These are phyloP conservation scores for Acanthochlamys bracteata DNA, from an alignment of 106 monocot species.

Conservation along the genomic window DNA sequence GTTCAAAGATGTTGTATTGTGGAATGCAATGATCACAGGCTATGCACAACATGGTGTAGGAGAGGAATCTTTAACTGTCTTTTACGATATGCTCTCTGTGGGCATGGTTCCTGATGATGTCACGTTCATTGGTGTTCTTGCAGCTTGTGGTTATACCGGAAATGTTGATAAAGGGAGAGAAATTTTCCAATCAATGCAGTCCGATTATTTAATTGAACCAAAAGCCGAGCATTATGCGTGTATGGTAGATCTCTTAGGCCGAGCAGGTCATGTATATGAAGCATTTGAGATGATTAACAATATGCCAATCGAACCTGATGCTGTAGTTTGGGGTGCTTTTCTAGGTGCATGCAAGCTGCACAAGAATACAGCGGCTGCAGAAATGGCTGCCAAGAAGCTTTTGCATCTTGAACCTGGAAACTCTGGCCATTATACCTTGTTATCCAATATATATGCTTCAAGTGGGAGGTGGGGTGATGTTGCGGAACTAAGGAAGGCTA, in stretches of 20 bases:
- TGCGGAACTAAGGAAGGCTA: slow-evolving; percentile 37
- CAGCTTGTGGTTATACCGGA: slow-evolving; percentile 70
- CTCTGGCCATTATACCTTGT: slow-evolving; percentile 59
- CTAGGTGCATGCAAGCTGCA: slow-evolving; percentile 66
- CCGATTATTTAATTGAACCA: slow-evolving; percentile 23
- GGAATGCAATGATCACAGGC: slow-evolving; percentile 83
- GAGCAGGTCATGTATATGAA: slow-evolving; percentile 55
- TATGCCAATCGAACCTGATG: slow-evolving; percentile 67
- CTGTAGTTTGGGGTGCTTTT: slow-evolving; percentile 75
- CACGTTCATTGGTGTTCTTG: slow-evolving; percentile 57
- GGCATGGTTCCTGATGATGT: slow-evolving; percentile 50
- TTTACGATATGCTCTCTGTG: slow-evolving; percentile 27
- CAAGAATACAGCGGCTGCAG: slow-evolving; percentile 49
- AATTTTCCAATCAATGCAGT: slow-evolving; percentile 53
- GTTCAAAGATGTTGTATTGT: slow-evolving; percentile 57
- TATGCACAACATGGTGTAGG: slow-evolving; percentile 77
- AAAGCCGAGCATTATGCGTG: slow-evolving; percentile 66
- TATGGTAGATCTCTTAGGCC: slow-evolving; percentile 75
- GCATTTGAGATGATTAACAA: slow-evolving; percentile 52
- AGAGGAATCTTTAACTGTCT: slow-evolving; percentile 48
- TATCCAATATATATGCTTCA: slow-evolving; percentile 75
- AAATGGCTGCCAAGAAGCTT: slow-evolving; percentile 55
- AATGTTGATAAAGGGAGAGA: slow-evolving; percentile 47
- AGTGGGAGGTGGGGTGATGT: slow-evolving; percentile 63
- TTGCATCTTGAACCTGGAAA: slow-evolving; percentile 49